phyloP scores from a whole-genome alignment of 2,329 filamentous ascomycete species.

The Aspergillus flavus region DNA sequence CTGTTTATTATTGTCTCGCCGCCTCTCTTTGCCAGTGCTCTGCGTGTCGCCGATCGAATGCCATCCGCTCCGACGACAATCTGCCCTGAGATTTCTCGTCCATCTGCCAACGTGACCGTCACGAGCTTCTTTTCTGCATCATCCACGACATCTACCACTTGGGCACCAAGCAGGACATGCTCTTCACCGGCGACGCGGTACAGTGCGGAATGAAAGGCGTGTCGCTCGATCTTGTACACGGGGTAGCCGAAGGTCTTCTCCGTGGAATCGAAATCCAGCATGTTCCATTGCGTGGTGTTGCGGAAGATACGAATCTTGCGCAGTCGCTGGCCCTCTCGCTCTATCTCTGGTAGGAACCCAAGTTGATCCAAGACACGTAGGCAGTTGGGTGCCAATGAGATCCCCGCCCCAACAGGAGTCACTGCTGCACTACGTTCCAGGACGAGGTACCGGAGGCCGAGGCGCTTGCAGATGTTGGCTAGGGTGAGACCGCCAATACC shows the following conservation, averaged over 20 bases:
- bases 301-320: constrained; percentile 4
- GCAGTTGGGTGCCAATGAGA: constrained; percentile 6
- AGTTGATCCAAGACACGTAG: constrained; percentile 7
- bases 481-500: constrained; percentile 8
- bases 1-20: background rate
- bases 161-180: background rate
- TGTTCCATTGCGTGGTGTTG: background rate
- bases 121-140: background rate
- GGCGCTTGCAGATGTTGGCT: background rate
- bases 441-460: constrained; percentile 2
- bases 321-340: background rate
- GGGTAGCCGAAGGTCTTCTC: constrained; percentile 1
- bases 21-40: background rate
- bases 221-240: constrained; percentile 5
- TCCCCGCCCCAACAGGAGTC: constrained; percentile 2
- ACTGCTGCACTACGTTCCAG: constrained; percentile 5
- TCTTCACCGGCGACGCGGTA: constrained; percentile 1
- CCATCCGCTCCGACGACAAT: constrained; percentile 9
- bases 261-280: constrained; percentile 2
- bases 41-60: constrained; percentile 4
- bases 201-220: constrained; percentile 1
- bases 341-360: background rate
- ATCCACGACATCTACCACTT: constrained; percentile 2
- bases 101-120: background rate
- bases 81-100: background rate